Base-by-base conservation (phyloP, 2,329 filamentous ascomycete genomes). In the Juglanconis sp. region DNA sequence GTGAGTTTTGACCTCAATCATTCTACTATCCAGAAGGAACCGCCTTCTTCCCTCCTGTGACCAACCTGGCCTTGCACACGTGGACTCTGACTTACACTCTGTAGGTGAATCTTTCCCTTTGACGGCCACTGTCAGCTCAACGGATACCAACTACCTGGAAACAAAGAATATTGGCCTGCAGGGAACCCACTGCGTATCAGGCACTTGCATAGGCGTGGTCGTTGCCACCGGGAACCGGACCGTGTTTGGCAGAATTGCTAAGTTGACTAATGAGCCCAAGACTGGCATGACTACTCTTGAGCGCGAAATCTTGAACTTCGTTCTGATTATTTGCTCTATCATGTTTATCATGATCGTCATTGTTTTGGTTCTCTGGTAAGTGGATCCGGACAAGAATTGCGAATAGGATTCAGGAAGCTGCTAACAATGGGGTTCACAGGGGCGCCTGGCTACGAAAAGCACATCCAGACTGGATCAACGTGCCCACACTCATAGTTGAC, bases 171-270 rank as follows among this genome's bases (percentile, higher is more conserved):
- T 93, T 56, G 89, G 89, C 30, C 79, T 93, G 9, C 89, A 92
- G 69, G 89, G 90, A n/a, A 92, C 90, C 0, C 88, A 92, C 68
- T 92, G 89, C 65, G 85, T 89, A 4, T 86, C 86, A 6, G 90
- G 90, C 3, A 86, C 78, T 30, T 87, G 84, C 55, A 77, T 81
- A 13, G 89, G 87, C 17, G 74, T 92, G 9, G 87, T 91, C 2
- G 85, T 93, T 10, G 84, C 86, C 1, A 92, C 87, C 0, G 89
- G 89, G 8, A 87, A 91, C 69, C 78, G 76, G 13, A 92, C 90
- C 0, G 86, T 93, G 30, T 92, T 93, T 71, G 89, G 90, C 8
- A 84, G 87, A 52, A 90, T 93, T 65, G 89, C 90, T 1, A 86
- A 86, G 64, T 76, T 92, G 54, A 90, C 89, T 0, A 89, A 84